Percentiles rank a stretch among this genome's conserved stretches.
Conservation (phyloP, 2,329 filamentous ascomycete genomes). For the Diaporthe capsici region DNA sequence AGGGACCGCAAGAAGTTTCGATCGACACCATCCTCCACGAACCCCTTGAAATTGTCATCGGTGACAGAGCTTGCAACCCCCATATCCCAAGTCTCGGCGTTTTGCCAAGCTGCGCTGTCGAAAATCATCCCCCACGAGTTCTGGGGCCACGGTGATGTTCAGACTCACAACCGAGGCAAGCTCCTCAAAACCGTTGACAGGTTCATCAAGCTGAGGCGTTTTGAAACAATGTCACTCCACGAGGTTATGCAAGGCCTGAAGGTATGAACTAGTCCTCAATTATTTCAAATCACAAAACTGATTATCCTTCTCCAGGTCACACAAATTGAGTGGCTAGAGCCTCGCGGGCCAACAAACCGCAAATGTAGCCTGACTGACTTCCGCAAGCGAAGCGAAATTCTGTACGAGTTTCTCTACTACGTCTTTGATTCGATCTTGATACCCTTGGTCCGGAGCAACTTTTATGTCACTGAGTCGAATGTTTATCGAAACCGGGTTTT, state of each 20-base stretch:
- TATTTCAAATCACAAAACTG: conserved; percentile 5
- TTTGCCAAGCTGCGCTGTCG: conserved; percentile 82
- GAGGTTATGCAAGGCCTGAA: conserved; percentile 82
- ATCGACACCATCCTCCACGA: conserved; percentile 4
- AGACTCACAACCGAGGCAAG: conserved; percentile 70
- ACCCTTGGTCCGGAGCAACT: conserved; percentile 87
- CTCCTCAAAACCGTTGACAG: conserved; percentile 80
- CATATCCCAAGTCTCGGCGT: conserved; percentile 80
- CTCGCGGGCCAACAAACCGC: conserved; percentile 59
- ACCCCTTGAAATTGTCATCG: conserved; percentile 56
- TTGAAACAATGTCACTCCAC: conserved; percentile 85
- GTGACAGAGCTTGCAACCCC: conserved; percentile 80
- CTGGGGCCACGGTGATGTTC: conserved; percentile 74
- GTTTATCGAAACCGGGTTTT: conserved; percentile 85
- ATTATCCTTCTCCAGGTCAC: conserved; percentile 66
- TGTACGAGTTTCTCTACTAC: conserved; percentile 91
- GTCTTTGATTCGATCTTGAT: conserved; percentile 92
- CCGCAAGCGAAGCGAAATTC: conserved; percentile 81
- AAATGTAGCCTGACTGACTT: conserved; percentile 81
- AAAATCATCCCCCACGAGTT: conserved; percentile 82
- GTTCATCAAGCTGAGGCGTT: conserved; percentile 84
- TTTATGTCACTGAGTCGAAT: conserved; percentile 94
- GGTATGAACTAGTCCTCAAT: conserved; percentile 59
- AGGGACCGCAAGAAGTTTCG: conserved; percentile 37
- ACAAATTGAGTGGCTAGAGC: conserved; percentile 80